phyloP scores from a whole-genome alignment of 139 green algal species.

The Chloropicon primus region DNA sequence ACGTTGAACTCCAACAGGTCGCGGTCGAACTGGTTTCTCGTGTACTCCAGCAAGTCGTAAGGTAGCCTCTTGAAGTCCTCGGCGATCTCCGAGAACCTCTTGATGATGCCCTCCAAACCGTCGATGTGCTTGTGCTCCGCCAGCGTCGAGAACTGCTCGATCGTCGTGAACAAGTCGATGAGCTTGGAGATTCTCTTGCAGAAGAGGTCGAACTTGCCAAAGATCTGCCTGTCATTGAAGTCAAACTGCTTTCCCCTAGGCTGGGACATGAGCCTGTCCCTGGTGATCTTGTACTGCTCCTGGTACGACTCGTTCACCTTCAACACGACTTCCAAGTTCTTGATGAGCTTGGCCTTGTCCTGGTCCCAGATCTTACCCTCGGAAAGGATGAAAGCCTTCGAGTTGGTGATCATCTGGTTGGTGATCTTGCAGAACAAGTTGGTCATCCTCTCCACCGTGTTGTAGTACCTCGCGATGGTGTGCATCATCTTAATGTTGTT shows the following conservation, averaged over 20 bases:
- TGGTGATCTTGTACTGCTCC: constrained; percentile 48
- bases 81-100: constrained; percentile 65
- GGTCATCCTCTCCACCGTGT: constrained; percentile 62
- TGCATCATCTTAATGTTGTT: constrained; percentile 73
- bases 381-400: neutral
- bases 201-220: constrained; percentile 80
- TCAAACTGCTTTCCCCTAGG: constrained; percentile 52
- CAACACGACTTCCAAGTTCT: constrained; percentile 32
- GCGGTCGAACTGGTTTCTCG: constrained; percentile 70
- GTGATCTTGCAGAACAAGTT: constrained; percentile 69
- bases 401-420: constrained; percentile 31
- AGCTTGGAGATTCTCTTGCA: constrained; percentile 77
- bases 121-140: constrained; percentile 84
- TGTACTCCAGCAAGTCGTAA: constrained; percentile 81
- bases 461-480: constrained; percentile 80
- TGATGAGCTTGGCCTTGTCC: neutral
- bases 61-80: constrained; percentile 75
- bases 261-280: constrained; percentile 32
- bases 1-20: constrained; percentile 92
- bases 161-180: constrained; percentile 69
- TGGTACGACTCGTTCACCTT: constrained; percentile 47
- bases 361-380: neutral
- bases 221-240: constrained; percentile 56
- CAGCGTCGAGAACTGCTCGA: constrained; percentile 73
- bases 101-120: constrained; percentile 53